These are phyloP conservation scores for Thelonectria olida DNA, from an alignment of 2,329 filamentous ascomycete genomes.

Conservation along the genomic window DNA sequence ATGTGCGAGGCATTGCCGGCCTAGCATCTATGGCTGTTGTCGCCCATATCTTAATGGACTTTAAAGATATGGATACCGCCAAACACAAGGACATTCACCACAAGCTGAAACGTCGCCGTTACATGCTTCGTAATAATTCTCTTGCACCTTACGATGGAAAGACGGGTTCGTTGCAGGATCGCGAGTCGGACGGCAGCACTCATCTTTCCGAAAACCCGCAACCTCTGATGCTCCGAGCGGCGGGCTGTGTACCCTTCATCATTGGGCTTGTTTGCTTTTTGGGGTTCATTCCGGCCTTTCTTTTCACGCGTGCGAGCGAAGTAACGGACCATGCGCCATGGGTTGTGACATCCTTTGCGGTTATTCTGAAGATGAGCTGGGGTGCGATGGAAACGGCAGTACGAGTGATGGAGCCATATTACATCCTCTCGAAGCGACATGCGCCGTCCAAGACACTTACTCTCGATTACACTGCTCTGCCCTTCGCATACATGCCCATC, in stretches of 20 bases:
- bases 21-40: constrained; percentile 80
- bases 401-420: constrained; percentile 80
- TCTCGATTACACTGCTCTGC: constrained; percentile 77
- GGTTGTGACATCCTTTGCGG: constrained; percentile 71
- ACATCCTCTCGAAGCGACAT: constrained; percentile 72
- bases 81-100: constrained; percentile 74
- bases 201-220: constrained; percentile 70
- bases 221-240: constrained; percentile 72
- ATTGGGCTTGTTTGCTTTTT: constrained; percentile 65
- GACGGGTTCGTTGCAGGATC: constrained; percentile 51
- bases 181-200: constrained; percentile 58
- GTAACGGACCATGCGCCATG: constrained; percentile 71
- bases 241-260: constrained; percentile 69
- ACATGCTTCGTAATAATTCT: constrained; percentile 75
- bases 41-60: constrained; percentile 78
- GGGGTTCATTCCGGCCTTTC: constrained; percentile 66
- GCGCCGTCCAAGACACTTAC: constrained; percentile 73
- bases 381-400: constrained; percentile 73
- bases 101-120: constrained; percentile 71
- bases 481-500: constrained; percentile 72
- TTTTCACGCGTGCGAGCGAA: constrained; percentile 65
- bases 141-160: constrained; percentile 70
- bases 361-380: constrained; percentile 75
- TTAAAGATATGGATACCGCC: constrained; percentile 75
- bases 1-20: constrained; percentile 78